Evolutionary conservation across 75 land plant species (phyloP).

Genomic region (Selaginella tamariscina): DNA sequence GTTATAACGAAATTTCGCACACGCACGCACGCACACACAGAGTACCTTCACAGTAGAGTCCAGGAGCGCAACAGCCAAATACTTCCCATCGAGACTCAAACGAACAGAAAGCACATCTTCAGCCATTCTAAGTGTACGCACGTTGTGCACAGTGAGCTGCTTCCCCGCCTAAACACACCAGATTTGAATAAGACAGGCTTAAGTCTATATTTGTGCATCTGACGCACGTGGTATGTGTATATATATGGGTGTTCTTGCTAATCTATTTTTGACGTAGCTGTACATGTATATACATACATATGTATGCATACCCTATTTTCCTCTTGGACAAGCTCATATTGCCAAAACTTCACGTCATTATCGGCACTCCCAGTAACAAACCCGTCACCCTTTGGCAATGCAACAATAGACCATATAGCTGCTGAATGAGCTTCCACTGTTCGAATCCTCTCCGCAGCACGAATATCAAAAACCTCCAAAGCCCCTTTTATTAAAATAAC

Average conservation of each 20-base stretch:
- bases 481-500: too few species aligned
- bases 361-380: slow-evolving; percentile 91
- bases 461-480: slow-evolving; percentile 75
- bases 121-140: slow-evolving; percentile 66
- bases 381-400: slow-evolving; percentile 60
- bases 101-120: slow-evolving; percentile 63
- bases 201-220: too few species aligned
- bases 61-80: slow-evolving; percentile 78
- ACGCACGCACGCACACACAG: too few species aligned
- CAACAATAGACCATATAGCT: slow-evolving; percentile 47
- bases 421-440: slow-evolving; percentile 69
- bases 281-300: too few species aligned
- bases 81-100: slow-evolving; percentile 69
- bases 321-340: slow-evolving; percentile 46
- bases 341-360: slow-evolving; percentile 92
- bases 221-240: too few species aligned
- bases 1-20: too few species aligned
- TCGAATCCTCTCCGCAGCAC: slow-evolving; percentile 55
- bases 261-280: too few species aligned
- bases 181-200: slow-evolving; percentile 1
- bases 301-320: not conserved
- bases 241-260: too few species aligned
- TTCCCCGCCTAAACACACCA: slow-evolving; percentile 32
- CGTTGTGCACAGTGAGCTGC: slow-evolving; percentile 39
- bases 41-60: slow-evolving; percentile 84